Evolutionary conservation across 2,329 filamentous ascomycete species (phyloP), one percentile per base, ranked within the genome.

Genomic region (Geosmithia morbida): DNA sequence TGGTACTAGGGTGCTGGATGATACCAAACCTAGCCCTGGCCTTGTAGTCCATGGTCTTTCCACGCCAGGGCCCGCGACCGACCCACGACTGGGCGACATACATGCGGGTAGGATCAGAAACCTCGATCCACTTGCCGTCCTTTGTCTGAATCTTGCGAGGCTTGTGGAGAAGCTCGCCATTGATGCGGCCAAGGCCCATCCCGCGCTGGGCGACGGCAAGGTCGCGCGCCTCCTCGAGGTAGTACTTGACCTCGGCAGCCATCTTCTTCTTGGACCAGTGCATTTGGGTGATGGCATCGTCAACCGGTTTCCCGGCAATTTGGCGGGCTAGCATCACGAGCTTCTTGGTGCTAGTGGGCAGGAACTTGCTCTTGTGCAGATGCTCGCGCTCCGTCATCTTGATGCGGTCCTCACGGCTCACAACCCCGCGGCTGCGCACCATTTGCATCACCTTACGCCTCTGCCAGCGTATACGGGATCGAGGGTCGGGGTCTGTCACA

Each of bases 71-170:
- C 0, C 87, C 86, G 53, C 84, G 81, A 48, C 85, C 87, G 43
- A 95, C 87, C 90, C 90, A 98, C 4, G 89, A 87, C 66, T 97
- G 80, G 48, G 88, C 84, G 54, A 98, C 76, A 63, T 96, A 98
- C 53, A 97, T 83, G 50, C 77, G 76, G n/a, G 84, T 85, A 1
- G 82, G 81, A 57, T 96, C 85, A 29, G 66, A 66, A 20, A 95
- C 74, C 40, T 76, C 72, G 53, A 88, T 70, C 63, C 78, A 80
- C 61, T 79, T 80, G 54, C 87, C 87, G 50, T 86, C 77, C 66
- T 87, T 87, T 49, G 84, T 77, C 60, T 77, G 71, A 53, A 94
- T 85, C 57, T 77, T 75, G 44, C 51, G 56, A 18, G 55, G 62
- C 45, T 60, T 58, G 17, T 56, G 56, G 2, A 63, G 69, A 62